Evolutionary conservation across 1,284 basidiomycete species (phyloP), one percentile per base, ranked within the genome.

Genomic region (Trichosporon inkin): DNA sequence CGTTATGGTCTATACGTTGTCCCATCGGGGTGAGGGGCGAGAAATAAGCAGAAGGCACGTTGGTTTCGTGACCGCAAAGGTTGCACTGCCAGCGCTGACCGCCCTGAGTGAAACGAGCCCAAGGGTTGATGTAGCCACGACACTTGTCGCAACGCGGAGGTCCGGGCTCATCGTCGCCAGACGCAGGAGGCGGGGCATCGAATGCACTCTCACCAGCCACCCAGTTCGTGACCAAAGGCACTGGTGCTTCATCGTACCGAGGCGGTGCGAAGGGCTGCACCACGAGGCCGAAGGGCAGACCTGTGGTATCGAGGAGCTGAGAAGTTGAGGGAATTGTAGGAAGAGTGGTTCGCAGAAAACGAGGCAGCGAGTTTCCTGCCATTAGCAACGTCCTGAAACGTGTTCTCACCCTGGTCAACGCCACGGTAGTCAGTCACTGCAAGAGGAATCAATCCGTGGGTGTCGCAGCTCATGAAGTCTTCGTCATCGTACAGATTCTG

Each of bases 31-130:
- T 90, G 37, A 98, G 81, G 69, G 89, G 88, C 69, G 85, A 89
- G 73, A 92, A 97, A 79, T 97, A 97, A 60, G 89, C 87, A 10
- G 86, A 77, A 1, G 84, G 79, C 20, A 95, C 92, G 92, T 87
- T 83, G 19, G 90, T 93, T 66, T 89, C 84, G 62, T 86, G 84
- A 8, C 82, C 80, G 78, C 96, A 99, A 5, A 99, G 76, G 80
- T 98, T 99, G 78, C 96, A 99, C 67, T 84, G 86, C 90, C 93
- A 99, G 67, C 83, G 85, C 63, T 85, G 84, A 3, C 96, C 96
- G 10, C 90, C 91, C 37, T 90, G 84, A 16, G 86, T 81, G 84
- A 91, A 99, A 34, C 83, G 82, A 72, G 88, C 92, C 93, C 93
- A 99, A 0, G 94, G 88, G 74, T 98, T 99, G 71, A 99, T 84